Evolutionary conservation across 2,329 filamentous ascomycete genomes (phyloP), one percentile per base, ranked within the genome.

Genomic region (Penicillium sp.): DNA sequence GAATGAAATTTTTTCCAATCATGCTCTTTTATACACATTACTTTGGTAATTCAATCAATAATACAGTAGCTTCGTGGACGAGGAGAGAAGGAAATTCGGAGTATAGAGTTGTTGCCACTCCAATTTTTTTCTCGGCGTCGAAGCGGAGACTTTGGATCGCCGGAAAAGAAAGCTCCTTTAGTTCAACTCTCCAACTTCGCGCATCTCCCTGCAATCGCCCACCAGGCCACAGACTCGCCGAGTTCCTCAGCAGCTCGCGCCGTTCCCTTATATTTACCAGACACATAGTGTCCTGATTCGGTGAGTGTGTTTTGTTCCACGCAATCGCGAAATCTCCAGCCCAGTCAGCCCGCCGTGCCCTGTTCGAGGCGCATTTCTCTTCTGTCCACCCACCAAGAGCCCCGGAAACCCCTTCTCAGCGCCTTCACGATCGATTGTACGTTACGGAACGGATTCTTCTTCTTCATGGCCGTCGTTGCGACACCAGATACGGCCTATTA

Each of bases 121-220:
- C 65, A 63, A 68, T 68, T 70, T 70, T 70, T 69, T 70, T 70
- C 65, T 66, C 63, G 57, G 58, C 62, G 60, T 65, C 60, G 60
- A 63, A 68, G 66, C 67, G 67, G 67, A 70, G 67, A 66, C 62
- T 68, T 68, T 66, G 62, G 61, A 68, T 68, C 66, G 67, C 67
- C 67, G 68, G 68, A 69, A 70, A 68, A 62, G 68, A 69, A 70
- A 69, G 68, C 68, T 69, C 65, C 67, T 68, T 68, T 65, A 61
- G 66, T 65, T 65, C 59, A 48, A 48, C 35, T 53, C 59, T 62
- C 64, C 66, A 69, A 63, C 66, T 69, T 69, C 64, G 63, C 68
- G 65, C 63, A 60, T 61, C 65, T 67, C 64, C 59, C 61, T 61
- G 54, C 52, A 35, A 48, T 61, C 59, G 57, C 60, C 60, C 63